phyloP scores from a whole-genome alignment of 2,329 filamentous ascomycete species.

The Tolypocladium amazonense region DNA sequence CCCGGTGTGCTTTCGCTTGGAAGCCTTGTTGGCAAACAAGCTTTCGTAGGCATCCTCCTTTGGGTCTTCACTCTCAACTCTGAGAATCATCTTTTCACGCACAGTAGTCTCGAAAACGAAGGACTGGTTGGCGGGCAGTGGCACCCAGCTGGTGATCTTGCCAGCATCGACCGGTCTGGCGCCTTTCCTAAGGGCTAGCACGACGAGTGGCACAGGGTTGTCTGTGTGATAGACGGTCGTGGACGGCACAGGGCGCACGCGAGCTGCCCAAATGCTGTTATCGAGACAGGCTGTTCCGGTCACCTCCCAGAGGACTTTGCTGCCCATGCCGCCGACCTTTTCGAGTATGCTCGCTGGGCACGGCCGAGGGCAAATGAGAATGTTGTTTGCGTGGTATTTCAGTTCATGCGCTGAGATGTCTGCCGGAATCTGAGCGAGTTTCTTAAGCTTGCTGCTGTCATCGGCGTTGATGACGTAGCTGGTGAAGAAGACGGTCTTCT shows the following conservation, averaged over 20 bases:
- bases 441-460: slow-evolving; percentile 62
- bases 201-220: slow-evolving; percentile 66
- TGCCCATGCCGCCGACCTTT: slow-evolving; percentile 79
- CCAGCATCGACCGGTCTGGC: slow-evolving; percentile 69
- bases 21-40: slow-evolving; percentile 46
- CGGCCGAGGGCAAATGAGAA: slow-evolving; percentile 75
- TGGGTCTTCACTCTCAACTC: slow-evolving; percentile 63
- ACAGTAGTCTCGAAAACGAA: slow-evolving; percentile 76
- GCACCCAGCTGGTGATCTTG: slow-evolving; percentile 76
- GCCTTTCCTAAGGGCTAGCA: slow-evolving; percentile 69
- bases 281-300: slow-evolving; percentile 65
- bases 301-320: slow-evolving; percentile 75
- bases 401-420: slow-evolving; percentile 58
- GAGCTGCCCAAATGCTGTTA: slow-evolving; percentile 78
- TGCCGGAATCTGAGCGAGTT: slow-evolving; percentile 54
- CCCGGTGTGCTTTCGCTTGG: slow-evolving; percentile 47
- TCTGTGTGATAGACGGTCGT: slow-evolving; percentile 66
- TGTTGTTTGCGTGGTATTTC: slow-evolving; percentile 76
- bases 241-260: slow-evolving; percentile 60
- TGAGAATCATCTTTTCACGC: slow-evolving; percentile 74
- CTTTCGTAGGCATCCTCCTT: slow-evolving; percentile 54
- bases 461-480: slow-evolving; percentile 71
- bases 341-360: slow-evolving; percentile 62
- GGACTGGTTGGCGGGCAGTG: slow-evolving; percentile 57
- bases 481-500: slow-evolving; percentile 83